Evolutionary conservation across 768 basidiomycete genomes (phyloP).

Genomic region (Hygrophorus pudorinus): DNA sequence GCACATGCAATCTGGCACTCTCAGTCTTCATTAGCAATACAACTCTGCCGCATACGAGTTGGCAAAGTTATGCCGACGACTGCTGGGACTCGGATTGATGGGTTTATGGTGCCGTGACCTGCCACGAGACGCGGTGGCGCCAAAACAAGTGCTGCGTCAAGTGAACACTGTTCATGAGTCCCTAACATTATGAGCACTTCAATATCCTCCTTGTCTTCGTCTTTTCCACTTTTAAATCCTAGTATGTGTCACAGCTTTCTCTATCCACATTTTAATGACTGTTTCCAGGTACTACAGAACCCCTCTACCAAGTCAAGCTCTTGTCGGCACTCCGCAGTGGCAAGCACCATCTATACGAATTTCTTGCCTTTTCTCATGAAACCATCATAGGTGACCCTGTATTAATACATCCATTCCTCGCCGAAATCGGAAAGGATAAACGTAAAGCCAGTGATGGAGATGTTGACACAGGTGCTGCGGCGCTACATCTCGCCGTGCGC

Average conservation of each 20-base stretch:
- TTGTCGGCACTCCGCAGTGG: conserved; percentile 55
- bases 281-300: conserved; percentile 18
- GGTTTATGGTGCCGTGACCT: no score
- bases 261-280: no score
- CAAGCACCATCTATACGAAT: conserved; percentile 17
- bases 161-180: no score
- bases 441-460: conserved; percentile 37
- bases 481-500: conserved; percentile 73
- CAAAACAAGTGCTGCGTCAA: no score
- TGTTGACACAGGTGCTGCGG: conserved; percentile 61
- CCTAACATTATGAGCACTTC: no score
- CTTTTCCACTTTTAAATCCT: not conserved
- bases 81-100: no score
- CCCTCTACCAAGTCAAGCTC: conserved; percentile 56
- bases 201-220: no score
- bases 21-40: no score
- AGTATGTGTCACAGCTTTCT: not conserved
- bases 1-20: no score
- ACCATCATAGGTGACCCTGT: conserved; percentile 57
- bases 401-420: conserved; percentile 71
- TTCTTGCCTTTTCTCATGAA: not conserved
- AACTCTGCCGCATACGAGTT: no score
- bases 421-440: conserved; percentile 62
- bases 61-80: no score
- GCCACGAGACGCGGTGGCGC: no score